A percentile compares a stretch with the other conserved stretches of the same genome.
phyloP scores from a whole-genome alignment of 2,329 filamentous ascomycete species.

The Tolypocladium amazonense region DNA sequence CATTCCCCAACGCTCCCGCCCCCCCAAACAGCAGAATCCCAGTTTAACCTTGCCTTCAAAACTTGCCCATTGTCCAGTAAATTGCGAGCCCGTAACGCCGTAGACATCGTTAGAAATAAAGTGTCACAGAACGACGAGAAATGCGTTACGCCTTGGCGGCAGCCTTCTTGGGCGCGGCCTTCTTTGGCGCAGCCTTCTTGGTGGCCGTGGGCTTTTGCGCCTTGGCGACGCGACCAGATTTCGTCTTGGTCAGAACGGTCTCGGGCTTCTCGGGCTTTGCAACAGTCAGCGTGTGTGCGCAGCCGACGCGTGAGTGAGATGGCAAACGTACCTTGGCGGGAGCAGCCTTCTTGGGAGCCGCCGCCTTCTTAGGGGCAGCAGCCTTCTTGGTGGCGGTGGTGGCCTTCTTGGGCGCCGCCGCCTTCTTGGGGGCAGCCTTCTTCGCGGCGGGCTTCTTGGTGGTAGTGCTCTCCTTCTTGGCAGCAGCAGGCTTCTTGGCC shows the following conservation, averaged over 20 bases:
- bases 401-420: constrained; percentile 26
- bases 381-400: constrained; percentile 33
- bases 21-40: constrained; percentile 8
- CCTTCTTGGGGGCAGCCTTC: constrained; percentile 17
- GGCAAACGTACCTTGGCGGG: constrained; percentile 12
- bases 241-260: constrained; percentile 67
- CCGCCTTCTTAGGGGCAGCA: constrained; percentile 27
- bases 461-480: constrained; percentile 19
- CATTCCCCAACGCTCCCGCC: constrained; percentile 9
- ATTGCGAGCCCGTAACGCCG: constrained; percentile 21
- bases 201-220: constrained; percentile 32
- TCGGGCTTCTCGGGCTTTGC: constrained; percentile 48
- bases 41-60: constrained; percentile 6
- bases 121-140: constrained; percentile 6
- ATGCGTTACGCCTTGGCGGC: constrained; percentile 25
- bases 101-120: constrained; percentile 26
- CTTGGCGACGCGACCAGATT: constrained; percentile 79
- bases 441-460: constrained; percentile 12
- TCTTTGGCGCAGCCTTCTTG: constrained; percentile 36
- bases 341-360: constrained; percentile 18
- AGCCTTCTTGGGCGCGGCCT: constrained; percentile 34
- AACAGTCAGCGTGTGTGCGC: constrained; percentile 8
- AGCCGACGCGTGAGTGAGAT: neutral
- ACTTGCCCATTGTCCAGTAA: constrained; percentile 4
- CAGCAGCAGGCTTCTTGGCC: constrained; percentile 25